Conservation (phyloP, 1,284 basidiomycete species). For the Cutaneotrichosporon sp. region DNA sequence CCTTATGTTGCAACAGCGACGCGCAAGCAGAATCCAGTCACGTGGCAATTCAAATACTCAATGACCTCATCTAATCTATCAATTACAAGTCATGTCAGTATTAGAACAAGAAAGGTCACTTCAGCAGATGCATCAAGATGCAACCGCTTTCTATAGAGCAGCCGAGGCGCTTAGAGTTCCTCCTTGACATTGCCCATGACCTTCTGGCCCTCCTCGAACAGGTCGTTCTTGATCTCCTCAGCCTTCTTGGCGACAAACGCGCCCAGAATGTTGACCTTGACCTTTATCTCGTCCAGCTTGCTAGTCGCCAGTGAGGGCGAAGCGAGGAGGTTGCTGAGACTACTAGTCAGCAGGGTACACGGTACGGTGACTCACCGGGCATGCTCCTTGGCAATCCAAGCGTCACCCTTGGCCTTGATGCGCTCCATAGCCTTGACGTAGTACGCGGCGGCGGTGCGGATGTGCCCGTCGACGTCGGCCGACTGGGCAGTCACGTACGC, state of each 20-base stretch:
- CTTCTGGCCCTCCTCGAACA: conserved; percentile 19
- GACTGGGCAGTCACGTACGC: conserved; percentile 38
- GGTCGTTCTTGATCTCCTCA: conserved; percentile 39
- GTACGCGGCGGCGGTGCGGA: conserved; percentile 63
- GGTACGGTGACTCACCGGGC: conserved; percentile 62
- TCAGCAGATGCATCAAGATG: not conserved
- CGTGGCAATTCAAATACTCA: conserved; percentile 5
- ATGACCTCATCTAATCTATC: conserved; percentile 7
- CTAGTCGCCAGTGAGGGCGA: conserved; percentile 59
- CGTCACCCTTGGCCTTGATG: conserved; percentile 67
- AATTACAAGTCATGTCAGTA: not conserved
- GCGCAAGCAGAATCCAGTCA: conserved; percentile 17
- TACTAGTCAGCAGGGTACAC: conserved; percentile 17
- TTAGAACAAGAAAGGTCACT: not conserved
- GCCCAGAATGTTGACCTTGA: conserved; percentile 81
- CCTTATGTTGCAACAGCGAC: conserved; percentile 6
- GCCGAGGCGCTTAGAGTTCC: conserved; percentile 20
- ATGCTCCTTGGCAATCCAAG: conserved; percentile 82
- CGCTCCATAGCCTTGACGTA: conserved; percentile 93
- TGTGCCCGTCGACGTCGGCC: conserved; percentile 36
- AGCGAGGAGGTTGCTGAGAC: conserved; percentile 48
- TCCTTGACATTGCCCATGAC: conserved; percentile 24
- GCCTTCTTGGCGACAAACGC: conserved; percentile 66
- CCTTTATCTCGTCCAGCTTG: conserved; percentile 91
- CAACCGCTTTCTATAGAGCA: not conserved